Base-by-base conservation (phyloP, 2,329 filamentous ascomycete species). In the Colletotrichum echinochloae region DNA sequence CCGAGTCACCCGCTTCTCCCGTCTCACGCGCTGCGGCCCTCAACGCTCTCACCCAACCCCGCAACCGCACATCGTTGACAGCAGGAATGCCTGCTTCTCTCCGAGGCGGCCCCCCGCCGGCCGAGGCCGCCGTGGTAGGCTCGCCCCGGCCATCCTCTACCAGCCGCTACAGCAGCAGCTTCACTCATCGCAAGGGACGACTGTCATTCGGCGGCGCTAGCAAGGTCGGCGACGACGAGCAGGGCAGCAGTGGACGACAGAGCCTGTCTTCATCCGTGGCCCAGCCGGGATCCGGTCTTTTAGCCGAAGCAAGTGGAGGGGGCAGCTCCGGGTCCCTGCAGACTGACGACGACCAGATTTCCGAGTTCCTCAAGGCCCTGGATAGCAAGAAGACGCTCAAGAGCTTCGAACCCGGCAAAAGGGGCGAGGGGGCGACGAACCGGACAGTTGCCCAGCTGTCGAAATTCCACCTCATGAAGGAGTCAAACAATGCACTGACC, bases 121-220 rank as follows among this genome's bases (percentile, higher is more conserved):
- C 90, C 68, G 87, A 92, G 12, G 89, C 89, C 44, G 90, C 94
- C 9, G 83, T 89, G 65, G 90, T 91, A 7, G 90, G 92, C 65
- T 97, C 94, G 9, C 94, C 95, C 2, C 92, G 92, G 72, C 93
- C 94, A 6, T 87, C 90, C 11, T 90, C 92, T 0, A 90, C 93
- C n/a, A 91, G 90, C 71, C 90, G 93, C 56, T 98, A 97, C 78
- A 97, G 94, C 80, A 98, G 95, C 80, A 97, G 95, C 77, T 99
- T 99, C 77, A 93, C 92, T 8, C 94, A 97, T 78, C 90, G 96
- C 55, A 90, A 93, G 65, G 91, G 89, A 35, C 89, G 94, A 54
- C 89, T 91, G 30, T 97, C 94, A 0, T 92, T 92, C 66, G 91
- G 92, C 39, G 92, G 92, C 26, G 87, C 89, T 26, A 93, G 91